Evolutionary conservation across 768 basidiomycete genomes (phyloP).

Genomic region (Phaeotremella skinneri): DNA sequence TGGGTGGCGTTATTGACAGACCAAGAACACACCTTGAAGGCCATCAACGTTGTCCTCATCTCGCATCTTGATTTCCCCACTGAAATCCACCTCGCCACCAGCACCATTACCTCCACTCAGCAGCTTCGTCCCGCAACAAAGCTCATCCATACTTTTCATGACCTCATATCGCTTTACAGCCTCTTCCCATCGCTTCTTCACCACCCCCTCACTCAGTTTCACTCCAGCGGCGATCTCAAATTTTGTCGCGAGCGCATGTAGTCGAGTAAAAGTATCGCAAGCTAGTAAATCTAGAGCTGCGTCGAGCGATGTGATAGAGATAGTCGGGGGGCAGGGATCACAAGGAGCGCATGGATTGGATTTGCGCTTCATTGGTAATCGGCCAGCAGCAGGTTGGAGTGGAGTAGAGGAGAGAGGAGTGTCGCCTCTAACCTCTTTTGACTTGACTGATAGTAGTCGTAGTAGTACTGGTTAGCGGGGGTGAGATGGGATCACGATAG

Average conservation of each 20-base stretch:
- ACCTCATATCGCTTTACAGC: constrained; percentile 43
- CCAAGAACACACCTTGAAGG: too few species aligned
- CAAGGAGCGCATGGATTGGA: constrained; percentile 14
- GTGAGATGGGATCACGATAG: neutral
- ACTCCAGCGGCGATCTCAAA: constrained; percentile 36
- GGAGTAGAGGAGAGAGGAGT: neutral
- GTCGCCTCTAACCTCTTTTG: neutral
- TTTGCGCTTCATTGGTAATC: constrained; percentile 30
- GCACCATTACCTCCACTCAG: neutral
- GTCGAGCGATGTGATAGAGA: constrained; percentile 35
- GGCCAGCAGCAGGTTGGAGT: too few species aligned
- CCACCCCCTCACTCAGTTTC: constrained; percentile 33
- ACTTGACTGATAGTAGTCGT: neutral
- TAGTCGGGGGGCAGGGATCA: neutral
- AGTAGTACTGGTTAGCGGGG: neutral
- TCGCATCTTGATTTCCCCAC: constrained; percentile 14
- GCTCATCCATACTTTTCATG: constrained; percentile 39
- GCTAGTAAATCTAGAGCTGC: constrained; percentile 47
- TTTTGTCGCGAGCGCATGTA: constrained; percentile 24
- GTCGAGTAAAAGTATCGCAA: constrained; percentile 39
- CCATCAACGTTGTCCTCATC: constrained; percentile 4
- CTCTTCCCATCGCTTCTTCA: constrained; percentile 39
- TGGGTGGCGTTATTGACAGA: too few species aligned
- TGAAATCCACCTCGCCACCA: neutral
- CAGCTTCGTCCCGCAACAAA: constrained; percentile 25